These are phyloP conservation scores for Neofusicoccum sp. DNA, from an alignment of 2,329 filamentous ascomycete genomes.

Conservation along the genomic window DNA sequence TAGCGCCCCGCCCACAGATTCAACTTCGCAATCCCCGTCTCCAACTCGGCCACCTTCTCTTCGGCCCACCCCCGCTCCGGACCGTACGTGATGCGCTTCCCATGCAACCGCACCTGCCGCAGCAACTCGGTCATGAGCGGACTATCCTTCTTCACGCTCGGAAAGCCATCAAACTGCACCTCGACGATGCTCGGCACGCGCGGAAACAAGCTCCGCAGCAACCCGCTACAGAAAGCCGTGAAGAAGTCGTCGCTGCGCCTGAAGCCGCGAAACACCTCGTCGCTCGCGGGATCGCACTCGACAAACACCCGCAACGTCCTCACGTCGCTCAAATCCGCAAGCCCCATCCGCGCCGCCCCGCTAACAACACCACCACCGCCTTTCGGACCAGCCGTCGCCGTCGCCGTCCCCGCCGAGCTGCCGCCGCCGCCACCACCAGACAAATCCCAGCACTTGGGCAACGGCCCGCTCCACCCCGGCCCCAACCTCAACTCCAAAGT, in stretches of 20 bases:
- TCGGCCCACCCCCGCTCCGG: constrained; percentile 65
- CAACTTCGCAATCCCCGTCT: constrained; percentile 17
- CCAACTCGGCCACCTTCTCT: constrained; percentile 36
- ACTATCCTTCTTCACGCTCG: constrained; percentile 63
- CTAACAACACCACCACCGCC: not conserved
- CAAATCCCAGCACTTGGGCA: constrained; percentile 65
- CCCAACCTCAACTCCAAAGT: constrained; percentile 69
- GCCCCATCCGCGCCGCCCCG: constrained; percentile 47
- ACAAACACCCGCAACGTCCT: constrained; percentile 65
- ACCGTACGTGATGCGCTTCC: constrained; percentile 60
- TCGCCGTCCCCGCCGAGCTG: too few relatives aligned
- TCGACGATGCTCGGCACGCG: constrained; percentile 56
- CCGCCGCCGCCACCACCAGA: not conserved
- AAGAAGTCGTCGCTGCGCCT: constrained; percentile 66
- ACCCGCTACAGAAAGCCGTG: constrained; percentile 60
- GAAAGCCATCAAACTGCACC: constrained; percentile 69
- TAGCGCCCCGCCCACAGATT: not conserved
- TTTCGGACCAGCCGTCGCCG: too few relatives aligned
- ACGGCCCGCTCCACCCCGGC: constrained; percentile 65
- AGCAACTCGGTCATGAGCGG: constrained; percentile 64
- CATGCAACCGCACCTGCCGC: constrained; percentile 47
- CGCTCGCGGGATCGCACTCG: constrained; percentile 66
- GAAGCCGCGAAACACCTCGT: constrained; percentile 66
- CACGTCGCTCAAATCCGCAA: constrained; percentile 61
- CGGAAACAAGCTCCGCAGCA: constrained; percentile 58